phyloP scores from a whole-genome alignment of 2,329 filamentous ascomycete genomes.

The Grosmannia huntii region DNA sequence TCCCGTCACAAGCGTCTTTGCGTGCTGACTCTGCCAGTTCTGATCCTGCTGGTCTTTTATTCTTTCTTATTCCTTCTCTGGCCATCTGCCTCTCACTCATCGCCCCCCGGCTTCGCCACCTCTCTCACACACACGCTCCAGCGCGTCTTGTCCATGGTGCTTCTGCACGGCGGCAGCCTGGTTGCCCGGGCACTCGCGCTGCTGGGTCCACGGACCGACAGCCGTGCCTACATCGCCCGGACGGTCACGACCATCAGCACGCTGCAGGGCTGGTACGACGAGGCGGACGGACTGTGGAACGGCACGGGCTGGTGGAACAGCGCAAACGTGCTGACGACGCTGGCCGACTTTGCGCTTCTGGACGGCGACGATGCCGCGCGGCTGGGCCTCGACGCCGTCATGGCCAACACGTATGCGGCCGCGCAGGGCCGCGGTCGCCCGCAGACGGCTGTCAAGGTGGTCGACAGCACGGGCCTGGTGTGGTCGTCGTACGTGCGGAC shows the following conservation, averaged over 20 bases:
- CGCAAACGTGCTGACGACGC: slow-evolving; percentile 50
- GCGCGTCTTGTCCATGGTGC: neutral
- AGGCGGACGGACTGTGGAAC: slow-evolving; percentile 47
- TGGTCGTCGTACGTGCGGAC: slow-evolving; percentile 23
- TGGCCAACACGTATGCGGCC: slow-evolving; percentile 31
- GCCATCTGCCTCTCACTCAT: neutral
- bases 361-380: slow-evolving; percentile 21
- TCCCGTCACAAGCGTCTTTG: neutral
- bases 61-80: neutral
- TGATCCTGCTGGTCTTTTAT: neutral
- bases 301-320: slow-evolving; percentile 62
- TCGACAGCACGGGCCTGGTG: slow-evolving; percentile 23
- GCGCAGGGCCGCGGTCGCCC: slow-evolving; percentile 27
- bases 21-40: neutral
- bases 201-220: neutral
- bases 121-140: neutral
- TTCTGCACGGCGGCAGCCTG: neutral
- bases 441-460: slow-evolving; percentile 25
- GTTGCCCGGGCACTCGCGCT: neutral
- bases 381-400: slow-evolving; percentile 25
- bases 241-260: slow-evolving; percentile 23
- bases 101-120: neutral
- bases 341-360: slow-evolving; percentile 39
- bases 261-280: slow-evolving; percentile 50
- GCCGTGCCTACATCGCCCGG: slow-evolving; percentile 19